Conservation (phyloP, 352 stramenopile genomes). For the Phytophthora cajani region DNA sequence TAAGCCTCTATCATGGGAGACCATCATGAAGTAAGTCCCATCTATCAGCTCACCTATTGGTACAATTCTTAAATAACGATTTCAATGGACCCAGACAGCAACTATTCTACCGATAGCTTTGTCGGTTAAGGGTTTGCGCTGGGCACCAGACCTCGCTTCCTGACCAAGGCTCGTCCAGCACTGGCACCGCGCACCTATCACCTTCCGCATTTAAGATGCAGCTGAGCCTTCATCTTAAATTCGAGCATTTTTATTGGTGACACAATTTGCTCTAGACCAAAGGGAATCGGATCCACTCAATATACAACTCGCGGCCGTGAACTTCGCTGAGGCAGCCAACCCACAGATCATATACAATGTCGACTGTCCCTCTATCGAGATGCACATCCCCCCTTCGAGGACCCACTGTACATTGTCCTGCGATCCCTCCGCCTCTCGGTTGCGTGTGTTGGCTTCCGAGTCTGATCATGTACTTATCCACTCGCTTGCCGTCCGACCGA, state of each 20-base stretch:
- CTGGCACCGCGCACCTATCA: too few species aligned
- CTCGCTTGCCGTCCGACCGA: neutral
- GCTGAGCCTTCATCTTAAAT: neutral
- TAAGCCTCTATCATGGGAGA: too few species aligned
- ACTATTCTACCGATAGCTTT: too few species aligned
- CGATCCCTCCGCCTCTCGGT: neutral
- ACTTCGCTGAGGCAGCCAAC: conserved; percentile 36
- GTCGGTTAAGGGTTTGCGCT: too few species aligned
- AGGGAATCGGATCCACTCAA: conserved; percentile 36
- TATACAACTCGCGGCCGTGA: conserved; percentile 46
- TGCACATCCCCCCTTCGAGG: conserved; percentile 19
- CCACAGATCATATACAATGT: conserved; percentile 35
- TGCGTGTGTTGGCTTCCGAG: neutral
- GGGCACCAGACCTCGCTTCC: too few species aligned
- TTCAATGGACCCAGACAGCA: too few species aligned
- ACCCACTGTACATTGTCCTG: conserved; percentile 27
- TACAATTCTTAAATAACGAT: too few species aligned
- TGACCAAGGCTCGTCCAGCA: too few species aligned
- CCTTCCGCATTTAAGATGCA: too few species aligned
- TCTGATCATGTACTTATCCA: neutral
- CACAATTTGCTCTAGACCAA: neutral
- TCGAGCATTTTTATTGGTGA: neutral
- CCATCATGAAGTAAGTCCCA: too few species aligned
- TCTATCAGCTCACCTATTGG: too few species aligned
- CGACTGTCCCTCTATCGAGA: conserved; percentile 13